These are phyloP conservation scores for Boletellus ananas DNA, from an alignment of 768 basidiomycete species.

Conservation along the genomic window DNA sequence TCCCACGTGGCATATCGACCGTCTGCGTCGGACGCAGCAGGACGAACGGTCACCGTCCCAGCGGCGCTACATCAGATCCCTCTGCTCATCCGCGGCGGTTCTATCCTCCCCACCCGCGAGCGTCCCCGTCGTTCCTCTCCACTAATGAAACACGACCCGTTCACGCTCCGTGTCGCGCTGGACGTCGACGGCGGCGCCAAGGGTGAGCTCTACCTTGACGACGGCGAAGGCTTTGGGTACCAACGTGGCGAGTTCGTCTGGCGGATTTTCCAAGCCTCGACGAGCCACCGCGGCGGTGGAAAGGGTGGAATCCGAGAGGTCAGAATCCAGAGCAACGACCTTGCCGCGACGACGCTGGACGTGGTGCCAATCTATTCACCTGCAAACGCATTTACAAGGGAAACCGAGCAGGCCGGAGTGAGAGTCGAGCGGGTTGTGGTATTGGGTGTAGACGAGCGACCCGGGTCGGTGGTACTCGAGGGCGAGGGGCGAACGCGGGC, in stretches of 20 bases:
- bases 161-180: conserved; percentile 84
- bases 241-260: conserved; percentile 77
- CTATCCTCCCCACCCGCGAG: conserved; percentile 83
- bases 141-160: conserved; percentile 88
- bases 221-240: conserved; percentile 81
- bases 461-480: conserved; percentile 48
- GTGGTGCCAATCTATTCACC: conserved; percentile 47
- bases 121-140: conserved; percentile 82
- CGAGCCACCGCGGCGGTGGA: conserved; percentile 21
- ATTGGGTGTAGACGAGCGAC: conserved; percentile 63
- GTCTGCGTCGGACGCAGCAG: conserved; percentile 38
- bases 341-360: conserved; percentile 54
- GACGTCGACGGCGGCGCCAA: conserved; percentile 52
- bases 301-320: conserved; percentile 34
- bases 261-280: conserved; percentile 67
- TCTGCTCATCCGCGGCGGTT: conserved; percentile 85
- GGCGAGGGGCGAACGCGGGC: conserved; percentile 30
- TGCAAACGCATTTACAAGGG: conserved; percentile 65
- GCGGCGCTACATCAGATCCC: conserved; percentile 81
- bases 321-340: conserved; percentile 48
- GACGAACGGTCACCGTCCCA: conserved; percentile 69
- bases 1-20: conserved; percentile 65
- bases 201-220: conserved; percentile 94
- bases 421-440: conserved; percentile 81
- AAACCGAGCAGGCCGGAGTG: conserved; percentile 50